Conservation (phyloP, 2,329 filamentous ascomycete genomes). For the Fusarium chuoi region DNA sequence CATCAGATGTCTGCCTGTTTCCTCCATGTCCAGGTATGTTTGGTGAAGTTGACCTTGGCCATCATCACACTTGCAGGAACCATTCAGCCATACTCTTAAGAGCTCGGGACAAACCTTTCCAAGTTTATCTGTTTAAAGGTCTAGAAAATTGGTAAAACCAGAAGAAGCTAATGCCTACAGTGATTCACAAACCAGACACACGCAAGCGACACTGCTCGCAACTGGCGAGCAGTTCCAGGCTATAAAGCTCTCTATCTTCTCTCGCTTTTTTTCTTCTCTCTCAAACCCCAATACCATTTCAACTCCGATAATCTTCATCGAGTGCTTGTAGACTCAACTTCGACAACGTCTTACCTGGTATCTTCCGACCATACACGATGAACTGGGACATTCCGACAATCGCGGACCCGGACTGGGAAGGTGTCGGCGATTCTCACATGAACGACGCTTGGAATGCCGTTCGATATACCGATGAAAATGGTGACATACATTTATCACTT, state of each 20-base stretch:
- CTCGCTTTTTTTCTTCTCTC: too few relatives aligned
- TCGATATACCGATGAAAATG: too few relatives aligned
- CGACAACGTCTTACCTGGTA: too few relatives aligned
- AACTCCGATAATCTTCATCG: fast-evolving
- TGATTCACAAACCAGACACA: not conserved
- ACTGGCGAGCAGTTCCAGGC: too few relatives aligned
- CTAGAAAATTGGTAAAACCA: fast-evolving
- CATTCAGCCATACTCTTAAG: not conserved
- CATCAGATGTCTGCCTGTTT: fast-evolving
- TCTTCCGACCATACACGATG: too few relatives aligned
- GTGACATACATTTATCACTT: too few relatives aligned
- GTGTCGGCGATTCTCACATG: too few relatives aligned
- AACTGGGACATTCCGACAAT: too few relatives aligned
- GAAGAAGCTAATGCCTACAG: not conserved
- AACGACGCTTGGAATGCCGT: too few relatives aligned
- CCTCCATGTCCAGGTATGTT: not conserved
- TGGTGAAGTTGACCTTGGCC: not conserved
- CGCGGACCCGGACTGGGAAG: too few relatives aligned
- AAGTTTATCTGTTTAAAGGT: not conserved
- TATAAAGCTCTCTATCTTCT: too few relatives aligned
- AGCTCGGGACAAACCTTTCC: fast-evolving
- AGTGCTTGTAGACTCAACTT: not conserved
- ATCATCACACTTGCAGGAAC: not conserved
- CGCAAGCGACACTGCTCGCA: not conserved
- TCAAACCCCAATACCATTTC: too few relatives aligned